Conservation (phyloP, 768 basidiomycete species). For the Hebeloma cylindrosporum region DNA sequence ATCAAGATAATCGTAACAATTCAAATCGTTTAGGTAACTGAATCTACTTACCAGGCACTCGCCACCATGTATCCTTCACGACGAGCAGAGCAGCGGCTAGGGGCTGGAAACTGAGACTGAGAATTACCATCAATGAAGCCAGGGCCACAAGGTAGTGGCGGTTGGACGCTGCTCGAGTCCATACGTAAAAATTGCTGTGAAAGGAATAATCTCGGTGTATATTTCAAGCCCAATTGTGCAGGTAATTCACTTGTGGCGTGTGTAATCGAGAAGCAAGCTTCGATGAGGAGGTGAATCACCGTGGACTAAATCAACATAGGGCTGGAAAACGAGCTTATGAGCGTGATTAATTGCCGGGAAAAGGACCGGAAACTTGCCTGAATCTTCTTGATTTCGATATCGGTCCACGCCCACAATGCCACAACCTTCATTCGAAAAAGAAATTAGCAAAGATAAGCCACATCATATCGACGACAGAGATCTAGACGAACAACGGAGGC, state of each 20-base stretch:
- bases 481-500: slow-evolving; percentile 42
- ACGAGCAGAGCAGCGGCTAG: slow-evolving; percentile 50
- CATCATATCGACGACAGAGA: not conserved
- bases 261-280: slow-evolving; percentile 56
- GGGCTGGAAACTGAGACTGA: slow-evolving; percentile 51
- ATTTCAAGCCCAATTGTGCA: not conserved
- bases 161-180: slow-evolving; percentile 45
- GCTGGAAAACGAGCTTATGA: slow-evolving; percentile 29
- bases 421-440: slow-evolving; percentile 34
- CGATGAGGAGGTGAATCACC: slow-evolving; percentile 53
- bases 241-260: slow-evolving; percentile 45
- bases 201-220: not conserved
- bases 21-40: not conserved
- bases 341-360: not conserved
- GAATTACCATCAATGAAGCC: slow-evolving; percentile 47
- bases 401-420: slow-evolving; percentile 56
- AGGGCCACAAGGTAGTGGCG: slow-evolving; percentile 51
- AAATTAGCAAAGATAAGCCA: not conserved
- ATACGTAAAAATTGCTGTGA: slow-evolving; percentile 47
- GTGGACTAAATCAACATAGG: slow-evolving; percentile 57
- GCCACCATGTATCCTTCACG: slow-evolving; percentile 45
- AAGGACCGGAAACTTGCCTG: slow-evolving; percentile 38
- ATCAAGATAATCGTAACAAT: not conserved
- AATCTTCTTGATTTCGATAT: slow-evolving; percentile 56
- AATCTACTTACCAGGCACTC: slow-evolving; percentile 37